Evolutionary conservation across 2,329 filamentous ascomycete genomes (phyloP).

Genomic region (Hymenoscyphus repandus): DNA sequence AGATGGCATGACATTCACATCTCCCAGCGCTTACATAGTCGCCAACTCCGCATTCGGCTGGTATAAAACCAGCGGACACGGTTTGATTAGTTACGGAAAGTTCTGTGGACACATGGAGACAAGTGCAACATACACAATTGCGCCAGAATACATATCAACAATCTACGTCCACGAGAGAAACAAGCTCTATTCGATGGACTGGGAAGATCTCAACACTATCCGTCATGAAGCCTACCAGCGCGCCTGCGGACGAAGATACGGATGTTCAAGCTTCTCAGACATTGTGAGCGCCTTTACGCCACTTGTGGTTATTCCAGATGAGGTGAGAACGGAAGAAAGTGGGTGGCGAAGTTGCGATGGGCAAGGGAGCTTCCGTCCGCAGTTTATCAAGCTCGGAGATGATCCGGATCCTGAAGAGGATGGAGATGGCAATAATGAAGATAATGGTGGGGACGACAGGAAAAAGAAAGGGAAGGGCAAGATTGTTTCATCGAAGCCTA

Average conservation of each 20-base stretch:
- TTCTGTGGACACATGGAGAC: not conserved
- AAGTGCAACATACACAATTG: not conserved
- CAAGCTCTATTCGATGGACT: not conserved
- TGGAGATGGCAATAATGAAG: not conserved
- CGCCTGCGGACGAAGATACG: not conserved
- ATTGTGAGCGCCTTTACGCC: not conserved
- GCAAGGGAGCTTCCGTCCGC: not conserved
- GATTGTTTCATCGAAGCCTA: too few relatives aligned
- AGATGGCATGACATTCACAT: slow-evolving; percentile 1
- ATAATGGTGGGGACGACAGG: not conserved
- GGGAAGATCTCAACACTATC: not conserved
- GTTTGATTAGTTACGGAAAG: not conserved
- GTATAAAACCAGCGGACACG: not conserved
- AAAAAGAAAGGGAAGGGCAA: not conserved
- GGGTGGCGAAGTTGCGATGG: not conserved
- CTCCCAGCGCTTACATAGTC: not conserved
- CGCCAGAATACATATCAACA: not conserved
- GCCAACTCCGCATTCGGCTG: not conserved
- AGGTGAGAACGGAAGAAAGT: not conserved
- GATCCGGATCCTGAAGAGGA: not conserved
- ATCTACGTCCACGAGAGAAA: not conserved
- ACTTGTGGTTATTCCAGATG: not conserved
- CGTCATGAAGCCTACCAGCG: not conserved
- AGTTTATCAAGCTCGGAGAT: not conserved
- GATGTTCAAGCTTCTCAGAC: not conserved